These are phyloP conservation scores for Hanseniaspora jakobsenii DNA, from an alignment of 805 yeast genomes.

Conservation along the genomic window DNA sequence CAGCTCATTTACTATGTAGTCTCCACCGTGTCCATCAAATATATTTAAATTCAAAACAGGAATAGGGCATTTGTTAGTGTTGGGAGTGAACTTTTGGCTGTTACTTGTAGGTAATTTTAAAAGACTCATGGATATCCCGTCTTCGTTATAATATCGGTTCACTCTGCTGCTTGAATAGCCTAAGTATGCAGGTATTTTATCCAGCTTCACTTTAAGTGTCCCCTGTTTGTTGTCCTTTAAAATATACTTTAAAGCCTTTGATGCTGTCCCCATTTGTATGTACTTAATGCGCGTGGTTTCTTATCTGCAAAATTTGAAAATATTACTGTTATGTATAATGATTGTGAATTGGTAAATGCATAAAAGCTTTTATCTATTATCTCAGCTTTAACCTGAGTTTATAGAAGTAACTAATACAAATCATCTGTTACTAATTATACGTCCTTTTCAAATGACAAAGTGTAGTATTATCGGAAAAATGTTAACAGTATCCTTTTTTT, in stretches of 20 bases:
- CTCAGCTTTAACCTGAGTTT: no score
- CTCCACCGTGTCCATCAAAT: conserved; percentile 94
- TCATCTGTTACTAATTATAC: no score
- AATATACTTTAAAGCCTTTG: conserved; percentile 3
- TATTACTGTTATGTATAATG: no score
- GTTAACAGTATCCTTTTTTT: no score
- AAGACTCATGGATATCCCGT: conserved; percentile 56
- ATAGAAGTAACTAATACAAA: no score
- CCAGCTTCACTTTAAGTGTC: conserved; percentile 1
- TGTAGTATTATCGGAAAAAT: no score
- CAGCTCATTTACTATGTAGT: conserved; percentile 55
- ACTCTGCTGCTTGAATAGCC: conserved; percentile 75
- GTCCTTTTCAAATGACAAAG: no score
- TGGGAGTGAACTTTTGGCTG: conserved; percentile 20
- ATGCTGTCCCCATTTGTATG: conserved; percentile 7
- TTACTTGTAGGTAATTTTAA: conserved; percentile 34
- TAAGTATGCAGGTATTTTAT: conserved; percentile 30
- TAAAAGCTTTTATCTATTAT: no score
- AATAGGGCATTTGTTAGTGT: conserved; percentile 12
- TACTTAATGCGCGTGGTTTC: neutral
- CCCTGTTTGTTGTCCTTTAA: conserved; percentile 12
- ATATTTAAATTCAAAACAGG: conserved; percentile 57
- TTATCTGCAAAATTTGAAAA: no score
- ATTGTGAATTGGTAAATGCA: no score
- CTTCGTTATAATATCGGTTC: conserved; percentile 71